Base-by-base conservation (phyloP, 768 basidiomycete species). In the Calocybe cyanea region DNA sequence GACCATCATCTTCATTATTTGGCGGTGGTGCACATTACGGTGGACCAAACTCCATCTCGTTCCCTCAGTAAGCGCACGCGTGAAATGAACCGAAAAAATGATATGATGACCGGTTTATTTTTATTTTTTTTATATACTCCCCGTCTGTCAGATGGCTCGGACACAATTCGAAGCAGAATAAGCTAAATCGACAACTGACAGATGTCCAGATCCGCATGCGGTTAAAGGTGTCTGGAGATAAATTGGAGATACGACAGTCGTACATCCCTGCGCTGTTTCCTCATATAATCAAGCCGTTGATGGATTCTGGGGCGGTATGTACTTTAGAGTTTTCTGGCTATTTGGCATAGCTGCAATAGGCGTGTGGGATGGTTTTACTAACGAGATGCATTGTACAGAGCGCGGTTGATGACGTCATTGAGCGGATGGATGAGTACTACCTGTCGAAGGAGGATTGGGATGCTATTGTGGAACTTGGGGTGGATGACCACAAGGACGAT, bases 191-290 rank as follows among this genome's bases (percentile, higher is more conserved):
- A 30, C 84, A 87, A 52, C 72, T 99, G 14, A 78, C 77, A 30
- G 96, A 99, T 48, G 83, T 97, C 8, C 95, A 98, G 63, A 87
- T 92, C 35, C 85, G 87, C 39, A 96, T 98, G 96, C 84, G 96
- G 2, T 76, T 98, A 47, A 88, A 85, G 57, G 89, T 93, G 0
- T 95, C 94, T 7, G 93, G 91, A 5, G 83, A 95, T 67, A 87
- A 87, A 65, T 63, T 73, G 5, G 95, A 98, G 64, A 91, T 98
- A 53, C 77, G 96, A 41, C 87, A 92, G 62, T 83, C 83, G 17
- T 99, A 99, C 60, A 71, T 98, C 43, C 93, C 96, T 2, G 78
- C 89, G n/a, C 63, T 99, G 52, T 88, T 81, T 64, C 83, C 86
- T 24, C 75, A 84, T 56, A 72, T 98, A 45, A 81, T 96, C 21